phyloP scores from a whole-genome alignment of 495 filamentous ascomycete species.

The Penicillium arizonense region DNA sequence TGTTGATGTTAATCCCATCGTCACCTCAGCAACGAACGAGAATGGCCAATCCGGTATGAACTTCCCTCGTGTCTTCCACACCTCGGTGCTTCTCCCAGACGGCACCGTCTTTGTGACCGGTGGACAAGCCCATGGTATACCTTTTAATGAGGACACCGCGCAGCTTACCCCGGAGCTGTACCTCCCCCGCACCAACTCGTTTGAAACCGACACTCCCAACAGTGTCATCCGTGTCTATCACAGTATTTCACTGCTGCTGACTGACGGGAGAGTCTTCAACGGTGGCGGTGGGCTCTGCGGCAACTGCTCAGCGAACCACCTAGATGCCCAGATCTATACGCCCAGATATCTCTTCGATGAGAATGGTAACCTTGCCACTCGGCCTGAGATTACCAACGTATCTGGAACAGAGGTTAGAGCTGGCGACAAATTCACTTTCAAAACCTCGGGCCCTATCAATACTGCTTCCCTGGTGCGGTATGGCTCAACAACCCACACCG shows the following conservation, averaged over 20 bases:
- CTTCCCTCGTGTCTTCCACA: neutral
- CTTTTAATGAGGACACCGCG: neutral
- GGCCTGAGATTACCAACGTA: neutral
- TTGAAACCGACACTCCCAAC: neutral
- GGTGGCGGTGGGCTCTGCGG: neutral
- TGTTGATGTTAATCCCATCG: neutral
- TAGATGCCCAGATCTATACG: neutral
- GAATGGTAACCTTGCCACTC: neutral
- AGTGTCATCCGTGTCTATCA: neutral
- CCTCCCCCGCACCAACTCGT: neutral
- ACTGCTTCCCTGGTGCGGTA: neutral
- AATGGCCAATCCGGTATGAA: neutral
- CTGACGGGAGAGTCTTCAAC: neutral
- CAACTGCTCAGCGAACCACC: neutral
- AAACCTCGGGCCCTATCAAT: neutral
- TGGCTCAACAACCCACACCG: neutral
- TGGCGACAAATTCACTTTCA: neutral
- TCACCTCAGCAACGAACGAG: neutral
- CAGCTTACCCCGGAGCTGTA: neutral
- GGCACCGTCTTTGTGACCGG: neutral
- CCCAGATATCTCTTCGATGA: neutral
- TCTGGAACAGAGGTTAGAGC: neutral
- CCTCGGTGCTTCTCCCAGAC: neutral
- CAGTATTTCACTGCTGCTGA: neutral
- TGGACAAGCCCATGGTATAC: neutral